Evolutionary conservation across 176 grass and related monocot species (phyloP).

Genomic region (Hyparrhenia diplandra): DNA sequence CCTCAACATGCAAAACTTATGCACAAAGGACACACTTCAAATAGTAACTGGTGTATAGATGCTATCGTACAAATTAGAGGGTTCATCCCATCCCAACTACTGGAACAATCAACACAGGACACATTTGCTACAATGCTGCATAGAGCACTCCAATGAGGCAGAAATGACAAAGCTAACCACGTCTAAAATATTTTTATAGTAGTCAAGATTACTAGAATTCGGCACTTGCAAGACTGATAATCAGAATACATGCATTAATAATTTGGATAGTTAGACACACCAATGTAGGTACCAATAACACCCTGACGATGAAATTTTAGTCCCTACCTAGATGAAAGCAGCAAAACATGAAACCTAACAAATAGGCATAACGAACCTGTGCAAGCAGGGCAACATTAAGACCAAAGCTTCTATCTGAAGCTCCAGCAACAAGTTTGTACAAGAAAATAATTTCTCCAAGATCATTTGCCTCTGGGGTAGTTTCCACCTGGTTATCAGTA

Average conservation of each 20-base stretch:
- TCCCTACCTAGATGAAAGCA: neutral
- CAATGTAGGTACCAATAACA: neutral
- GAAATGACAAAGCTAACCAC: neutral
- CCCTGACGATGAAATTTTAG: neutral
- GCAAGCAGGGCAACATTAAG: constrained; percentile 91
- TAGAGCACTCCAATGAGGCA: neutral
- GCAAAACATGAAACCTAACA: neutral
- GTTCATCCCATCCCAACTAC: neutral
- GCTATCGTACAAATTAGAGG: constrained; percentile 1
- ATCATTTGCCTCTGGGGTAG: constrained; percentile 15
- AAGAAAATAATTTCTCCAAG: constrained; percentile 85
- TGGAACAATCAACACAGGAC: neutral
- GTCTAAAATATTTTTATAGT: neutral
- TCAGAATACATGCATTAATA: neutral
- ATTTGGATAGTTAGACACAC: neutral
- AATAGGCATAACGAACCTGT: constrained; percentile 58
- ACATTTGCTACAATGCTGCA: neutral
- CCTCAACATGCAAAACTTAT: no score
- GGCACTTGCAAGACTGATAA: neutral
- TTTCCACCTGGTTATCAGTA: constrained; percentile 32
- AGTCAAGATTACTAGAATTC: neutral
- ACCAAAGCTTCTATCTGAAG: constrained; percentile 93
- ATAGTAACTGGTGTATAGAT: neutral
- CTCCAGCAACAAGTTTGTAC: constrained; percentile 84
- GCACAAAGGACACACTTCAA: no score